phyloP scores from a whole-genome alignment of 2,329 filamentous ascomycete genomes.

The Huntiella savannae region DNA sequence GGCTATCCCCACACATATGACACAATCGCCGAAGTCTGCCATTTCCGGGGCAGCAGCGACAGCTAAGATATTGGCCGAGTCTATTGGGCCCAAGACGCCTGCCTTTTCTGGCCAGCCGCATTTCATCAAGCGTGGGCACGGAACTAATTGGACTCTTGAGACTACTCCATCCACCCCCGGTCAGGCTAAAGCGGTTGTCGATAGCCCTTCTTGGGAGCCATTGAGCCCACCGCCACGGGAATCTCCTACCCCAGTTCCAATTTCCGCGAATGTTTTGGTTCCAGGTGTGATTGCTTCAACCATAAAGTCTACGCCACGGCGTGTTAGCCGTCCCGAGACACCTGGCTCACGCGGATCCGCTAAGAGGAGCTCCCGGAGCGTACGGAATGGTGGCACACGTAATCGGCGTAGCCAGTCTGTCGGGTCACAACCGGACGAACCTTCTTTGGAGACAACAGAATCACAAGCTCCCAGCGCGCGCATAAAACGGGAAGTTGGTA shows the following conservation, averaged over 20 bases:
- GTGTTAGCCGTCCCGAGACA: slow-evolving; percentile 9
- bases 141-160: slow-evolving; percentile 39
- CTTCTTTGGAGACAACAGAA: slow-evolving; percentile 24
- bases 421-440: slow-evolving; percentile 28
- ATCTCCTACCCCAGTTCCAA: not conserved
- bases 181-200: slow-evolving; percentile 20
- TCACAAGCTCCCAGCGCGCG: slow-evolving; percentile 16
- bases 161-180: slow-evolving; percentile 40
- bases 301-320: slow-evolving; percentile 8
- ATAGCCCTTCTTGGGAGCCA: slow-evolving; percentile 38
- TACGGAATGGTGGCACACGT: slow-evolving; percentile 9
- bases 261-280: slow-evolving; percentile 6
- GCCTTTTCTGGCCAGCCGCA: slow-evolving; percentile 1
- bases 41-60: not conserved
- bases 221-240: slow-evolving; percentile 16
- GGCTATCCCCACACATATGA: slow-evolving; percentile 6
- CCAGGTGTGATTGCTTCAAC: slow-evolving; percentile 13
- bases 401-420: slow-evolving; percentile 27
- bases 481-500: slow-evolving; percentile 41
- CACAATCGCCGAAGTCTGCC: slow-evolving; percentile 1
- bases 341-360: slow-evolving; percentile 6
- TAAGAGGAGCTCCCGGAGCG: slow-evolving; percentile 5
- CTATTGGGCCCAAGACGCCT: slow-evolving; percentile 5
- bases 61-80: not conserved
- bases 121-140: slow-evolving; percentile 21